Evolutionary conservation across 495 filamentous ascomycete genomes (phyloP), one percentile per base, ranked within the genome.

Genomic region (Xylaria acuta): DNA sequence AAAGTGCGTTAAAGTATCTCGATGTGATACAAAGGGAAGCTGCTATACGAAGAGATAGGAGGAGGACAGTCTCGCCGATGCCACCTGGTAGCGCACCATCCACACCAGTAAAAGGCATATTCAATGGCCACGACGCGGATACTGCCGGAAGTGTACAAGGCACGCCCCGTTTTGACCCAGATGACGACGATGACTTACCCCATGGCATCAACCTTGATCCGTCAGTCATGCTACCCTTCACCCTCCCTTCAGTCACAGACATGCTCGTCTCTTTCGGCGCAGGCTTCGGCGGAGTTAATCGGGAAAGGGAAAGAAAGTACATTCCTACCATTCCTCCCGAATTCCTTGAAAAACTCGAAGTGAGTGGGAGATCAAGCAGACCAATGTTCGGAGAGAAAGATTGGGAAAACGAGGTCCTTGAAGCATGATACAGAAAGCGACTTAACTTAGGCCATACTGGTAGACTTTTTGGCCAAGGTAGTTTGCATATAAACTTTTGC

Each of bases 251-350:
- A 6, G 97, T 94, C 71, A 97, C 95, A 20, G 96, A 98, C 79
- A 98, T 99, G 96, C 86, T 97, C 72, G 87, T 99, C 47, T 94
- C 89, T 74, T 99, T 96, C 76, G 96, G 96, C 11, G 95, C 97
- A 36, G 96, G 96, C 16, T 94, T 97, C 74, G 96, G 96, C 5
- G 96, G 96, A 0, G 86, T 95, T 36, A 97, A 99, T 80, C 87
- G 91, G 65, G 96, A 99, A 79, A 86, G 94, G 56, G 96, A 96
- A 78, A 86, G 93, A 69, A 97, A 97, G 81, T 99, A 98, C 76
- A 95, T 97, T n/a, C 96, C 96, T 5, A 97, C 92, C 0, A 94
- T 98, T 34, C 94, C 97, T 32, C 91, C 95, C 2, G 96, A 99
- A 80, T 97, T 97, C 75, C 82, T 99, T 38, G 91, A 91, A 60